Base-by-base conservation (phyloP, 179 eudicot species). In the Camellia oleifera region DNA sequence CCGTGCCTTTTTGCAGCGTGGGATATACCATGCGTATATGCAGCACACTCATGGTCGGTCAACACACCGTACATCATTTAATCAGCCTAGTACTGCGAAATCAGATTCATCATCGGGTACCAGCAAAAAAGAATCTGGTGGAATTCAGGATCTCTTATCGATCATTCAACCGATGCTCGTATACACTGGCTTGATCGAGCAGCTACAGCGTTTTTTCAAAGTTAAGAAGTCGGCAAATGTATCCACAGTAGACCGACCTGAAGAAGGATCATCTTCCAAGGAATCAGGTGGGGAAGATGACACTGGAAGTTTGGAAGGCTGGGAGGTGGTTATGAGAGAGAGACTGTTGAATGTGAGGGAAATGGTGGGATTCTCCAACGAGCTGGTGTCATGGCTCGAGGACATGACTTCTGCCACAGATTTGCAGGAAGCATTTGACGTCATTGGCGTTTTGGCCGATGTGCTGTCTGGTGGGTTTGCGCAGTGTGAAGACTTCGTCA, bases 311-410 rank as follows among this genome's bases (percentile, higher is more conserved):
- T 85, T 90, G 80, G 99, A 96, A 86, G 80, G 79, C 26, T 96
- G 99, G 99, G 99, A 95, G 84, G 83, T 92, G 32, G 81, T 82
- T 52, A 96, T 94, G 99, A 94, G 90, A 75, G 97, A 96, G 82
- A 92, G 82, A 81, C 80, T 94, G 77, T 81, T 91, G 85, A 91
- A 94, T 76, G 93, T 91, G 72, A 91, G 88, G 73, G 99, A 94
- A 80, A 88, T 94, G 93, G 94, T 91, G 4, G 95, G 91, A 5
- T 94, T 91, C 83, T 91, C 99, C 10, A 89, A 87, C 76, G 99
- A 96, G 78, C 63, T 96, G 53, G 84, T 92, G 78, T 83, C 93
- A 3, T 92, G 94, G 98, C 86, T 96, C 13, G 97, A 94, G 14
- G 98, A 94, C 32, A 87, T 91, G 84, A 82, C 80, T 58, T 87